Evolutionary conservation across 2,329 filamentous ascomycete species (phyloP).

Genomic region (Apiospora hydei): DNA sequence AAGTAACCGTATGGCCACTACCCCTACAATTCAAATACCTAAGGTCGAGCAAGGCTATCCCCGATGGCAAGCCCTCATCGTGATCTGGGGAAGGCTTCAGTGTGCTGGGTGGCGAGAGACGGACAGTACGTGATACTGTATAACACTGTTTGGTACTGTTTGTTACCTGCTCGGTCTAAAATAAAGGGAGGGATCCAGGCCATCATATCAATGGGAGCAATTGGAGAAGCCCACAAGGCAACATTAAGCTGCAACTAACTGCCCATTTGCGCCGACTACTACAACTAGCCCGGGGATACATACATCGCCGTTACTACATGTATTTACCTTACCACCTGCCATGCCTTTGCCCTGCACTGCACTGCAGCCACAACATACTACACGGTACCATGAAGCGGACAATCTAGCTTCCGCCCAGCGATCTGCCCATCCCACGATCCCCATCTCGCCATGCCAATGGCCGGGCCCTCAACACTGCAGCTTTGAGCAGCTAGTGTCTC

Average conservation of each 20-base stretch:
- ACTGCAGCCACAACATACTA: not conserved
- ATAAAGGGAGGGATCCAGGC: not conserved
- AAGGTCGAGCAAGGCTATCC: not conserved
- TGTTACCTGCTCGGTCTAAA: not conserved
- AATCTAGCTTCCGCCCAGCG: not conserved
- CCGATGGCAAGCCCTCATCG: not conserved
- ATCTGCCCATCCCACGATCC: not conserved
- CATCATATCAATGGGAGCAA: not conserved
- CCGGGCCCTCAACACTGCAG: not conserved
- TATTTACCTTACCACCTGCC: too few relatives aligned
- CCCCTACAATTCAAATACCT: not conserved
- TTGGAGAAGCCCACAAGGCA: slow-evolving; percentile 1
- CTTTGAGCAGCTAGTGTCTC: not conserved
- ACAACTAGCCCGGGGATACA: not conserved
- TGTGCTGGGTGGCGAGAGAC: not conserved
- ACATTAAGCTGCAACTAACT: not conserved
- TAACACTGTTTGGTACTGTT: not conserved
- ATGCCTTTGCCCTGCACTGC: not conserved
- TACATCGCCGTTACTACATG: not conserved
- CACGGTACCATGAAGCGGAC: not conserved
- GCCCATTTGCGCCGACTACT: not conserved
- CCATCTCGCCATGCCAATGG: not conserved
- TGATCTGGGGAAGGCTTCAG: not conserved
- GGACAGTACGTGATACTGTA: slow-evolving; percentile 10
- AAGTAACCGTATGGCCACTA: not conserved